Evolutionary conservation across 441 rosid species (phyloP), one percentile per base, ranked within the genome.

Genomic region (Aquilaria agallochum): DNA sequence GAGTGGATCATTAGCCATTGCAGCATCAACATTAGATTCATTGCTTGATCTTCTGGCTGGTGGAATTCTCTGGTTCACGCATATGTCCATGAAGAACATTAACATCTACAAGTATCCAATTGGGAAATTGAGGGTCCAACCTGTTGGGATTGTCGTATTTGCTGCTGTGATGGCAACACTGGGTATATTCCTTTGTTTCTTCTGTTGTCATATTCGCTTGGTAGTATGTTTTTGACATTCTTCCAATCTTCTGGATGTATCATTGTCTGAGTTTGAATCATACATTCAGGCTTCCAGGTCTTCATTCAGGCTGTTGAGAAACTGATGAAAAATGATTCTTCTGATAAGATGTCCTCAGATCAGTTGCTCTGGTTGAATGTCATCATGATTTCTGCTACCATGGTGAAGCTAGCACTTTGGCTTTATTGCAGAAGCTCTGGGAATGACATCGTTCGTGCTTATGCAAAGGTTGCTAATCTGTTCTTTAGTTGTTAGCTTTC

Each of bases 101-200:
- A 89, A 92, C 64, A 82, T 89, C 55, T 92, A 92, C 57, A 81
- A 84, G 63, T 92, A 89, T 34, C 98, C 98, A 11, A 89, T 92
- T 27, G 98, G 98, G 45, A 92, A 92, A 74, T 67, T 89, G 72
- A 84, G 98, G 76, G 85, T 92, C 60, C 98, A 92, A 64, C 98
- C 96, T 0, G 96, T 92, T 2, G 96, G 98, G 40, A 88, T 92
- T 57, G 78, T 89, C 75, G 72, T 89, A 58, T 89, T 92, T 69
- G 96, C 96, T 15, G 96, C 96, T 7, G 49, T 92, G 53, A 92
- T 92, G 98, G 95, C 98, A 44, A 89, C 96, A 32, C 92, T 92
- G 5, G 98, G 98, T 92, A 78, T 67, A 70, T 58, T 30, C 53
- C 48, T 49, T 47, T 9, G 7, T 14, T 36, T 20, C 27, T 20